Evolutionary conservation across 2,329 filamentous ascomycete genomes (phyloP), one percentile per base, ranked within the genome.

Genomic region (Aureobasidium uvarum): DNA sequence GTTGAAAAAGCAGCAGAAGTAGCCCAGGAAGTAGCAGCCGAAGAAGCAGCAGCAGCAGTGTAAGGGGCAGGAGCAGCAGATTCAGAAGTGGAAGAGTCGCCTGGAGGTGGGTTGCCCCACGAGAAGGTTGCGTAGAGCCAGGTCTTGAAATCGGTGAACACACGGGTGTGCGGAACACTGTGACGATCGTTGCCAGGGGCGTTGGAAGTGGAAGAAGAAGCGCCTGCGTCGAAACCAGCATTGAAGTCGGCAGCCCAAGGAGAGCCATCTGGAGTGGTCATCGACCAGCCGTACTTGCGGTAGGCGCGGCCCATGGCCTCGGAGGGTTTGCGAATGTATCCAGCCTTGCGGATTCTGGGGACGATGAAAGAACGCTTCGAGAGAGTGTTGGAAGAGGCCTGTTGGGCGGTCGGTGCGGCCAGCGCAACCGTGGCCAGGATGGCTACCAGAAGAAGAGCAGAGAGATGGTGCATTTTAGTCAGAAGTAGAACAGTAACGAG

Each of bases 291-390:
- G 75, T 84, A 92, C 75, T 93, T 93, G 70, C 81, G 77, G 74
- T 89, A 88, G 18, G 88, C 85, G 76, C 85, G 89, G 59, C 83
- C 77, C 70, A 93, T 80, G 59, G 88, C 86, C 66, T 78, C 74
- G 7, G 82, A 79, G n/a, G 88, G 87, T 77, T 89, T 81, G 67
- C 74, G 76, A 23, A 81, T 77, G 25, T 80, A 78, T 72, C 86
- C 86, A 65, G 79, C 79, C 70, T 86, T 87, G 60, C 79, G 76
- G 54, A 84, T 77, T 41, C 87, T 81, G 59, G 85, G 81, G 39
- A 90, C 81, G 73, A 83, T 85, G 78, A 89, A 90, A 8, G 85
- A 85, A 25, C 83, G 80, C 73, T 84, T 85, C 68, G 80, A 73
- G 10, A 83, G 70, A 54, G 68, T 45, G 55, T 62, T 41, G 7